These are phyloP conservation scores for Microcyclosporella mali DNA, from an alignment of 2,329 filamentous ascomycete species.

Conservation along the genomic window DNA sequence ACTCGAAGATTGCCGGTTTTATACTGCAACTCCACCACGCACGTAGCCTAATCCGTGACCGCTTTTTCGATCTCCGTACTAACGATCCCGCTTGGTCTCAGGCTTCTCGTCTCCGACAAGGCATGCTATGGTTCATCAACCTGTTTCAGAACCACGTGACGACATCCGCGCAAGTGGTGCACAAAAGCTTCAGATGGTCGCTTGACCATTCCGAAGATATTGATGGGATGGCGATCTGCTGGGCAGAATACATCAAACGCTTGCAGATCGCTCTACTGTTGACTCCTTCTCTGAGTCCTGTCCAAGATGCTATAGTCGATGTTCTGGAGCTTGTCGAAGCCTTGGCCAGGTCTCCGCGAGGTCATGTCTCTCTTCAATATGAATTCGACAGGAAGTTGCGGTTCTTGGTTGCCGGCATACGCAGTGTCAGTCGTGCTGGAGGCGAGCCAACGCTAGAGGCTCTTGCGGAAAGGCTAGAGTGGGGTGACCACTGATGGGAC, in stretches of 20 bases:
- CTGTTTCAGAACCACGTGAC: constrained; percentile 70
- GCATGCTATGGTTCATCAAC: constrained; percentile 66
- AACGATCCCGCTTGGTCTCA: constrained; percentile 12
- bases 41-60: constrained; percentile 57
- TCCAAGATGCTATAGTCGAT: constrained; percentile 66
- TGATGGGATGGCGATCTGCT: constrained; percentile 70
- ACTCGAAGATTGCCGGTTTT: constrained; percentile 68
- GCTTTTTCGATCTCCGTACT: constrained; percentile 31
- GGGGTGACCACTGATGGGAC: constrained; percentile 2
- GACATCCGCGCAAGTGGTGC: constrained; percentile 60
- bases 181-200: constrained; percentile 49
- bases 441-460: constrained; percentile 71
- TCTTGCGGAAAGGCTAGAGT: constrained; percentile 70
- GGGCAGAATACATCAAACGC: constrained; percentile 56
- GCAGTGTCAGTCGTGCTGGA: constrained; percentile 67
- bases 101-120: constrained; percentile 56
- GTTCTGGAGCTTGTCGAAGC: constrained; percentile 67
- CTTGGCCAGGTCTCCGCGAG: constrained; percentile 1
- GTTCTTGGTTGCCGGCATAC: constrained; percentile 67
- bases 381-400: constrained; percentile 60
- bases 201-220: constrained; percentile 63
- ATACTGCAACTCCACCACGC: constrained; percentile 72
- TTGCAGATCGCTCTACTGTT: constrained; percentile 66
- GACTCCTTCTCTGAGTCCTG: constrained; percentile 60
- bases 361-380: constrained; percentile 57